Conservation (phyloP, 1,139 yeast species). For the Entelexis sorbosivorans region DNA sequence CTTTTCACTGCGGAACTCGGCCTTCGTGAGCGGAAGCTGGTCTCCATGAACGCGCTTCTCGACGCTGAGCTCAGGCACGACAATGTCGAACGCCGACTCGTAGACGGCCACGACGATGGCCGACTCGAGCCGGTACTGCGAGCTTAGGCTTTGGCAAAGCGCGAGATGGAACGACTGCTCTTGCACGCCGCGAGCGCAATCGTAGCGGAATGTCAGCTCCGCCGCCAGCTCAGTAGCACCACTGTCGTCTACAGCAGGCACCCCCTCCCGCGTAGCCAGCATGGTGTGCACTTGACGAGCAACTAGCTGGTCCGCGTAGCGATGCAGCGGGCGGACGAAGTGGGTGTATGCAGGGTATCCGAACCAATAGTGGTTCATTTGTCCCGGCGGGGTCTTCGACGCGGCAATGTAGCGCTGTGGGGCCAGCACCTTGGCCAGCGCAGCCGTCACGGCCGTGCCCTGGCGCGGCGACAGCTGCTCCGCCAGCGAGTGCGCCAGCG, state of each 20-base stretch:
- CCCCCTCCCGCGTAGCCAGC: constrained; percentile 30
- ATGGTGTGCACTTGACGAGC: constrained; percentile 80
- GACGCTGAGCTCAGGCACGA: constrained; percentile 88
- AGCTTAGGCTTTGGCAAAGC: constrained; percentile 72
- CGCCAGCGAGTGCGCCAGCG: constrained; percentile 62
- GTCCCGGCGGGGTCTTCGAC: constrained; percentile 75
- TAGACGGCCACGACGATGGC: constrained; percentile 88
- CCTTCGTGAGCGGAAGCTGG: constrained; percentile 82
- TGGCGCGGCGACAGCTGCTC: constrained; percentile 50
- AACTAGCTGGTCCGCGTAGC: constrained; percentile 86
- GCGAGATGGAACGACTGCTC: constrained; percentile 86
- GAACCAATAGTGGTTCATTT: constrained; percentile 60
- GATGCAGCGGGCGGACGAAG: constrained; percentile 81
- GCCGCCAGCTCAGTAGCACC: constrained; percentile 27
- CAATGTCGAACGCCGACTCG: constrained; percentile 91
- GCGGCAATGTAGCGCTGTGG: constrained; percentile 83
- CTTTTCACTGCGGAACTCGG: constrained; percentile 69
- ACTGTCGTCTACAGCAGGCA: constrained; percentile 16
- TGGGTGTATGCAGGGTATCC: constrained; percentile 84
- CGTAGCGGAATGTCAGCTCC: constrained; percentile 89
- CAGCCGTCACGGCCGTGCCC: constrained; percentile 68
- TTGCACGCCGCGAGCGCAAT: constrained; percentile 86
- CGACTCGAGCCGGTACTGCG: constrained; percentile 63
- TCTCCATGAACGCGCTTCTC: constrained; percentile 98
- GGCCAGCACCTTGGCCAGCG: constrained; percentile 69